Evolutionary conservation across 331 rosid species (phyloP).

Genomic region (Erythrophleum ivorense): DNA sequence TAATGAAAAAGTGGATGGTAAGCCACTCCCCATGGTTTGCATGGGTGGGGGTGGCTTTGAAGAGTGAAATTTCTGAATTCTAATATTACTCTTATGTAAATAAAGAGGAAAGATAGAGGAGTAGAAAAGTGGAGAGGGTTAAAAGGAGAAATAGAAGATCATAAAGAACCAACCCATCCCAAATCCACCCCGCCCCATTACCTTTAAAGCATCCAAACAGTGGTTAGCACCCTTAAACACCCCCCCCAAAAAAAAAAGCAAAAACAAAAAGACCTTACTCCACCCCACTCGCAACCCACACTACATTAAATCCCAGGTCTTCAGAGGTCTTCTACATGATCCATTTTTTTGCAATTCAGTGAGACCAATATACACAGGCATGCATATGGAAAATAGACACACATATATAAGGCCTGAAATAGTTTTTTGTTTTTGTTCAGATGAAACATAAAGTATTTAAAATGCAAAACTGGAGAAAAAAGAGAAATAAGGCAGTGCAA

Average conservation of each 20-base stretch:
- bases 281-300: not conserved
- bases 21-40: too few species aligned
- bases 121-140: not conserved
- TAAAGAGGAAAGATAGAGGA: not conserved
- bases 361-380: not conserved
- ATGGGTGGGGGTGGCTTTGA: not conserved
- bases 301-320: not conserved
- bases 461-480: not conserved
- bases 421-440: conserved; percentile 6
- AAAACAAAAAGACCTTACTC: too few species aligned
- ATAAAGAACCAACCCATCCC: not conserved
- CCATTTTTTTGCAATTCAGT: conserved; percentile 4
- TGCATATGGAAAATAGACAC: not conserved
- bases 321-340: conserved; percentile 15
- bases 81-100: not conserved
- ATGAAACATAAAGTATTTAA: conserved; percentile 14
- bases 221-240: not conserved
- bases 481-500: conserved; percentile 15
- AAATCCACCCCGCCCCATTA: not conserved
- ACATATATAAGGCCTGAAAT: not conserved
- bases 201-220: not conserved
- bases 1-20: too few species aligned
- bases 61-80: not conserved
- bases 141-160: not conserved
- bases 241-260: too few species aligned